Evolutionary conservation across 371 early-diverging fungal species (phyloP), one percentile per base, ranked within the genome.

Genomic region (Capillidium heterosporum): DNA sequence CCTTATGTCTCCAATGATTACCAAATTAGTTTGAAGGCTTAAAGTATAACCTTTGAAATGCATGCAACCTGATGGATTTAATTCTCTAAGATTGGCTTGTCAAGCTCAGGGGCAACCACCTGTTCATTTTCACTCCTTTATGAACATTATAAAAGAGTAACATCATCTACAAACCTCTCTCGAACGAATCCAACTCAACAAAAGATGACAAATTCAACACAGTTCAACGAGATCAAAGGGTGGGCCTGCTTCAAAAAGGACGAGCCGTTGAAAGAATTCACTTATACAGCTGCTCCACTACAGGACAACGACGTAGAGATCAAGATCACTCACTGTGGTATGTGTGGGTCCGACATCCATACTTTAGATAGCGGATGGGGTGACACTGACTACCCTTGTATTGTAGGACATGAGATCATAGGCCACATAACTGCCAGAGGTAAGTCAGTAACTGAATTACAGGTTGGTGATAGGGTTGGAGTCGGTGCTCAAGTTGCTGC

Each of bases 361-460:
- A 82, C 81, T 28, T 65, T 82, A 58, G 74, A 71, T 39, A 55
- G 63, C 7, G 82, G 75, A 26, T 82, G 80, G 82, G 74, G 74
- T 0, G 59, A 63, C 28, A 65, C 69, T 11, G 26, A 57, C 32
- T 57, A 57, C 48, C 57, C 57, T 3, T 5, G 5, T 17, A 74
- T 87, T 19, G 70, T 78, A 19, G 89, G 89, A 26, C 89, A 88
- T 61, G 85, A 85, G 65, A 80, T 84, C 21, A 70, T 85, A 42
- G 85, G 85, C 61, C 64, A 70, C 21, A 70, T 86, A 32, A 68
- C 72, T 7, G 68, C 74, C 35, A 67, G 71, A 19, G 87, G 84
- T 41, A 63, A 61, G 1, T 61, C 64, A 48, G 80, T 78, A 1
- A 28, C 43, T n/a, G 5, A 65, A 64, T 7, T 82, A 29, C 63